Evolutionary conservation across 2,329 filamentous ascomycete genomes (phyloP).

Genomic region (Apiospora marii): DNA sequence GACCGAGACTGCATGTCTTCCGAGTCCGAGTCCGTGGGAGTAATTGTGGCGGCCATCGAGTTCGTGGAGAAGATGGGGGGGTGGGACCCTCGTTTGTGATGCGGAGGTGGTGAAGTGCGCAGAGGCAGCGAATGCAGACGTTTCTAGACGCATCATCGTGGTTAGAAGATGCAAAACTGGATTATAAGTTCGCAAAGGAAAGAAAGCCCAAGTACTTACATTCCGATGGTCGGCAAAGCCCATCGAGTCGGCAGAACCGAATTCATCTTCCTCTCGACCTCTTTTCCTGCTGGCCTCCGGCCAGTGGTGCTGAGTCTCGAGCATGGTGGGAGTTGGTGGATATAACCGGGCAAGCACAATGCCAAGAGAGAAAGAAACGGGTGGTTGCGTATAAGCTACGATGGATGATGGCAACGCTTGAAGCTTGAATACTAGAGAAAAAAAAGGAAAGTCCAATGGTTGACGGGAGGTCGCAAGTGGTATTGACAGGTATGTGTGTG

Average conservation of each 20-base stretch:
- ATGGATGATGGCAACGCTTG: background rate
- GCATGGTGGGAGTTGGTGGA: slow-evolving; percentile 30
- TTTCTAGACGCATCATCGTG: slow-evolving; percentile 50
- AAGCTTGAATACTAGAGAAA: background rate
- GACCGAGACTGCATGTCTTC: slow-evolving; percentile 45
- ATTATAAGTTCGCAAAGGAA: background rate
- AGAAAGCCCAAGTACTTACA: slow-evolving; percentile 35
- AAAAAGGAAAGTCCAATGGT: background rate
- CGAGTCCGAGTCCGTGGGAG: slow-evolving; percentile 49
- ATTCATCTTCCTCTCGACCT: slow-evolving; percentile 38
- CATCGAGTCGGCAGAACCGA: slow-evolving; percentile 29
- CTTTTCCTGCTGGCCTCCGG: slow-evolving; percentile 39
- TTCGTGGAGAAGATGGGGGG: slow-evolving; percentile 38
- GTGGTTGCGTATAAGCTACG: slow-evolving; percentile 13
- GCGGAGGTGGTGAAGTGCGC: slow-evolving; percentile 49
- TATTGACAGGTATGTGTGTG: background rate
- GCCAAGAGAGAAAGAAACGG: background rate
- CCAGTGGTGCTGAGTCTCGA: slow-evolving; percentile 32
- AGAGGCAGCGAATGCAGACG: slow-evolving; percentile 61
- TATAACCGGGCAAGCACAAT: background rate
- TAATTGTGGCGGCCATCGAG: slow-evolving; percentile 45
- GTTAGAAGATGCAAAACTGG: background rate
- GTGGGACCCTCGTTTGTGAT: slow-evolving; percentile 44
- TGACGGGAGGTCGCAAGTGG: background rate
- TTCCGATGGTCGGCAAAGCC: slow-evolving; percentile 45